Evolutionary conservation across 495 filamentous ascomycete species (phyloP).

Genomic region (Xylaria flabelliformis): DNA sequence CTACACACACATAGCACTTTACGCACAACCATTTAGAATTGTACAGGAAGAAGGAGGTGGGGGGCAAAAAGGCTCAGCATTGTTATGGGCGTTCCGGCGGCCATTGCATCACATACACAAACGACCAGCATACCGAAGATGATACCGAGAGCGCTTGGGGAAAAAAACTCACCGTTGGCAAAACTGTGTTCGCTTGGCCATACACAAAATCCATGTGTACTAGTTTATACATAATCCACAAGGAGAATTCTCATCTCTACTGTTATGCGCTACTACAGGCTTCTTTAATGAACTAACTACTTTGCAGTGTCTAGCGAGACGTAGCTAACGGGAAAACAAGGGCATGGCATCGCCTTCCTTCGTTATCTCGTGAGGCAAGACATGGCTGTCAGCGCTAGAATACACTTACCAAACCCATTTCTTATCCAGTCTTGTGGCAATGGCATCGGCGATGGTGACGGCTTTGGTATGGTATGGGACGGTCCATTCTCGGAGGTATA

Average conservation of each 20-base stretch:
- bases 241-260: slow-evolving; percentile 13
- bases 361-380: background rate
- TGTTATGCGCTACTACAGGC: background rate
- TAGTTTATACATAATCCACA: background rate
- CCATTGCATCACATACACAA: slow-evolving; percentile 19
- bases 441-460: no score
- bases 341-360: background rate
- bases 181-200: background rate
- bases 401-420: background rate
- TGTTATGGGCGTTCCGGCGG: slow-evolving; percentile 27
- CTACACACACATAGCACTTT: slow-evolving; percentile 16
- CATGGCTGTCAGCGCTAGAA: background rate
- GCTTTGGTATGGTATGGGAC: background rate
- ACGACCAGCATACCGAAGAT: background rate
- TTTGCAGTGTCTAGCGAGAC: background rate
- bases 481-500: background rate
- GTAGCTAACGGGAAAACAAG: background rate
- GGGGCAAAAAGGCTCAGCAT: slow-evolving; percentile 20
- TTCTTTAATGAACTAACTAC: background rate
- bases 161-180: background rate
- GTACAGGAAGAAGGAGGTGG: slow-evolving; percentile 13
- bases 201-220: background rate
- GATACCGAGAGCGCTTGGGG: background rate
- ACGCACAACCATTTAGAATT: slow-evolving; percentile 6
- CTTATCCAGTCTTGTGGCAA: background rate